Evolutionary conservation across 1,139 yeast genomes (phyloP), one percentile per base, ranked within the genome.

Genomic region (Geotrichum bryndzae): DNA sequence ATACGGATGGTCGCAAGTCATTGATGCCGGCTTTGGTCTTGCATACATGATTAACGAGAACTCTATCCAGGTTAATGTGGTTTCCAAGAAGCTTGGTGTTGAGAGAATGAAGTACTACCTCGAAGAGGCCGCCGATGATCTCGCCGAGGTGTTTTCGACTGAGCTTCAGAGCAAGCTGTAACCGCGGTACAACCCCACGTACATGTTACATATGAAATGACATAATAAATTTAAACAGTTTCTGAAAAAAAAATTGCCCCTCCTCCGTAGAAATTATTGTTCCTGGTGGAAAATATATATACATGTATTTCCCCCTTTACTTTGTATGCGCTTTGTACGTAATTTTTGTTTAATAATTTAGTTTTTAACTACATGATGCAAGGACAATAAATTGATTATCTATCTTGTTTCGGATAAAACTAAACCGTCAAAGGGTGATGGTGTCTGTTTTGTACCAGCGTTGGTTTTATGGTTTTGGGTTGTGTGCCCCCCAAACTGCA

Each of bases 1-100:
- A 61, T 94, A 94, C 83, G 99, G 99, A 58, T 94, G 92, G 91
- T 86, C 97, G 29, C 96, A 95, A 75, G 98, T 94, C 61, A 86
- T 88, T 69, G 97, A 94, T 72, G 90, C 88, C 65, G 99, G 99
- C 15, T 87, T 88, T 70, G 99, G 98, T 6, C 82, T 90, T 67
- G 98, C 97, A 27, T 94, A 94, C 79, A 90, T 91, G 89, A 82
- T 92, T 72, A 91, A 90, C 79, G 84, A 84, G 65, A 89, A 91
- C 70, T 87, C 90, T 85, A 73, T 91, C 69, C 95, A 91, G 73
- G 85, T 94, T 70, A 95, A 92, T 75, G 85, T 94, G 66, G 87
- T 91, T 56, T 85, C 88, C 69, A 88, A 86, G 79, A 87, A 84
- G 72, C 82, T 87, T 67, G 84, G 86, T 65, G 84, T 88, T 35